These are phyloP conservation scores for Podila epicladia DNA, from an alignment of 192 early-diverging fungal species.

Conservation along the genomic window DNA sequence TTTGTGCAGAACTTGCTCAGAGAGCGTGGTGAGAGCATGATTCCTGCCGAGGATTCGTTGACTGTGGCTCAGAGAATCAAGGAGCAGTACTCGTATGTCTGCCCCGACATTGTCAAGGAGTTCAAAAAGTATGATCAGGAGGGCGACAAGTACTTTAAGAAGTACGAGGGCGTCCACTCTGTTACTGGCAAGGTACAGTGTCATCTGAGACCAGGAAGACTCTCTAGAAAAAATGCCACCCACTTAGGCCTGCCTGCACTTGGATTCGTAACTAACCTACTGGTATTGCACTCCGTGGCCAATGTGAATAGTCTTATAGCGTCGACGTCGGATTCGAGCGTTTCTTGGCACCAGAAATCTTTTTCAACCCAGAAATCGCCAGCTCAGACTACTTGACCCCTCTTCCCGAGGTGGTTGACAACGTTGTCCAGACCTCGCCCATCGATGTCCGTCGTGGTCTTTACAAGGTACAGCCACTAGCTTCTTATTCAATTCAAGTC, in stretches of 20 bases:
- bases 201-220: background rate
- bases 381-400: slow-evolving; percentile 97
- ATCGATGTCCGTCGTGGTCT: slow-evolving; percentile 97
- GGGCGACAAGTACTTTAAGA: slow-evolving; percentile 89
- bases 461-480: slow-evolving; percentile 75
- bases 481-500: too few relatives aligned
- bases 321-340: slow-evolving; percentile 99
- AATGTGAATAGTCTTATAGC: slow-evolving; percentile 73
- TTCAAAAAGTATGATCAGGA: slow-evolving; percentile 94
- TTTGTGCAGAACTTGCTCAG: slow-evolving; percentile 98
- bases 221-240: too few relatives aligned
- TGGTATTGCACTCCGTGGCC: background rate
- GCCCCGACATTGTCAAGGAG: slow-evolving; percentile 97
- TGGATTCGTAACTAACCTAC: background rate
- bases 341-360: slow-evolving; percentile 99
- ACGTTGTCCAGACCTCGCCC: slow-evolving; percentile 94
- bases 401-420: slow-evolving; percentile 95
- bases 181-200: slow-evolving; percentile 81
- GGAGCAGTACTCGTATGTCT: slow-evolving; percentile 97
- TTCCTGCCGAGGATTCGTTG: slow-evolving; percentile 96
- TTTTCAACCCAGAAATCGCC: slow-evolving; percentile 99
- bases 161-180: slow-evolving; percentile 84
- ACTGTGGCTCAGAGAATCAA: slow-evolving; percentile 96
- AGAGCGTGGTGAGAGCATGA: slow-evolving; percentile 93
- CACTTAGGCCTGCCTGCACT: background rate